Evolutionary conservation across 2,329 filamentous ascomycete genomes (phyloP), one percentile per base, ranked within the genome.

Genomic region (Penicillium crustosum): DNA sequence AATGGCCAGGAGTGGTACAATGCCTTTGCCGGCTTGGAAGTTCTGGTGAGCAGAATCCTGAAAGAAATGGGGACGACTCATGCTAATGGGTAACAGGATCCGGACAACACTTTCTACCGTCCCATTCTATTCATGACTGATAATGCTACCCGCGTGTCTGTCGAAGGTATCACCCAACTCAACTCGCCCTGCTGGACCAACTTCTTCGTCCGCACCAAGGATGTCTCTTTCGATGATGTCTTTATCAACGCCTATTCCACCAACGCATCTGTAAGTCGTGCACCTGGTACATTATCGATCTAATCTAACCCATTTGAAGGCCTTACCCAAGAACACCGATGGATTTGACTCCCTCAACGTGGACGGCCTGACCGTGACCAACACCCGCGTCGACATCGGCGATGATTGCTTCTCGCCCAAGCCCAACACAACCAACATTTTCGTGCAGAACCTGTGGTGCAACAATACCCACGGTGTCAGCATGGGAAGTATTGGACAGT

Each of bases 101-200:
- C 81, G 0, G 73, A 75, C 57, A 86, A 87, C 65, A 77, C 75
- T 2, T 87, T 82, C 63, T 79, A 83, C 33, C 81, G 84, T 0
- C 85, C 85, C 0, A 83, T 86, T 29, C 76, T 87, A 3, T 87
- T 87, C 72, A 77, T 85, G 38, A 84, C 83, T 0, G 82, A 86
- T 68, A 86, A 86, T 48, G 81, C 83, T 0, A 86, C 83, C 5
- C 81, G 84, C 23, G 68, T 87, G 2, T 78, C 78, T 4, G 78
- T 87, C 6, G 78, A 82, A 36, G 85, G 85, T 1, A 84, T 87
- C 53, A 80, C 82, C 17, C 78, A 86, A 63, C 81, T 85, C 58
- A 82, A 86, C 68, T 85, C 83, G 0, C 84, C 85, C 1, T 86
- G 83, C 74, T 87, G 85, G 84, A 86, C 81, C 2, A 87, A 84